Percentiles rank a stretch among this genome's conserved stretches.
phyloP scores from a whole-genome alignment of 1,284 basidiomycete genomes.

The Malassezia cuniculi region DNA sequence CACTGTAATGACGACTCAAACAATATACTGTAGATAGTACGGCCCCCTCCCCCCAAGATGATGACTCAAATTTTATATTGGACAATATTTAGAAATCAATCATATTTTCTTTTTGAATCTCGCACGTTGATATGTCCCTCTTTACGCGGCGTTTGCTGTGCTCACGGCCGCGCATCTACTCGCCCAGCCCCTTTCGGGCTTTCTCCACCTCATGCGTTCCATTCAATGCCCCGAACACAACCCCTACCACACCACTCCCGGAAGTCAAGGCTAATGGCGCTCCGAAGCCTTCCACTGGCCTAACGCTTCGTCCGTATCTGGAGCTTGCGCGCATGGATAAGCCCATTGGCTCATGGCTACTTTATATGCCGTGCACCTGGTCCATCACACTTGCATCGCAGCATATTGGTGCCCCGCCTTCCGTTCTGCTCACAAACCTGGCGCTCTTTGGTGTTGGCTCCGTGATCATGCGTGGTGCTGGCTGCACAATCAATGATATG shows the following conservation, averaged over 20 bases:
- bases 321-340: conserved; percentile 81
- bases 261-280: too few species aligned
- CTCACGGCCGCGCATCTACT: too few species aligned
- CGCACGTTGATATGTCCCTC: too few species aligned
- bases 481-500: conserved; percentile 98
- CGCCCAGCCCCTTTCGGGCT: too few species aligned
- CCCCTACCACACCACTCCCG: not conserved
- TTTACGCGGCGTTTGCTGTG: too few species aligned
- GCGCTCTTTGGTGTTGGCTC: conserved; percentile 79
- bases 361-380: conserved; percentile 71
- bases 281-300: conserved; percentile 19
- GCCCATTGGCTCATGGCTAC: conserved; percentile 78
- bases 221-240: not conserved
- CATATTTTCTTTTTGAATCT: too few species aligned
- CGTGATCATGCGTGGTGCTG: conserved; percentile 89
- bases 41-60: too few species aligned
- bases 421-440: conserved; percentile 44
- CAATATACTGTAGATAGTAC: too few species aligned
- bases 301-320: conserved; percentile 56
- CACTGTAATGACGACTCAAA: too few species aligned
- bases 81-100: too few species aligned
- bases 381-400: conserved; percentile 41
- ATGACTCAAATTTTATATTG: too few species aligned
- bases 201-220: too few species aligned
- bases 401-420: conserved; percentile 19